A percentile compares a stretch with the other conserved stretches of the same genome.
Conservation (phyloP, 768 basidiomycete species). For the Mycena indigotica region DNA sequence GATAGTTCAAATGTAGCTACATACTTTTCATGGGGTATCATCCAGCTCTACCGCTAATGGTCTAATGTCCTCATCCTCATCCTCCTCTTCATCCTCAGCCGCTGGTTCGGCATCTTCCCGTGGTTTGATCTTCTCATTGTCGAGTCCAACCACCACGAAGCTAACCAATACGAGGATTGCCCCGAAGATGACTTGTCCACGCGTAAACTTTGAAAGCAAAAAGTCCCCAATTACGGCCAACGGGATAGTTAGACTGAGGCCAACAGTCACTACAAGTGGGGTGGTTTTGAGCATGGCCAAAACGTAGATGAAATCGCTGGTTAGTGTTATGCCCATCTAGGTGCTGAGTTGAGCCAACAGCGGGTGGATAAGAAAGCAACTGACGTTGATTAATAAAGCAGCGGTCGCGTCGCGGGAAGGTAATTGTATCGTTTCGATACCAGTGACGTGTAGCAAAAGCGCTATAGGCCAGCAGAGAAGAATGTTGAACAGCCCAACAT, state of each 20-base stretch:
- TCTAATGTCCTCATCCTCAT: constrained; percentile 2
- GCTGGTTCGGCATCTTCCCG: constrained; percentile 18
- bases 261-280: constrained; percentile 89
- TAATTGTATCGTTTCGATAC: constrained; percentile 72
- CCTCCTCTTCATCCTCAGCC: not conserved
- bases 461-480: constrained; percentile 76
- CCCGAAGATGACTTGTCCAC: constrained; percentile 66
- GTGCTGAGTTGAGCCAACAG: not conserved
- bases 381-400: constrained; percentile 59
- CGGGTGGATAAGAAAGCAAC: constrained; percentile 9
- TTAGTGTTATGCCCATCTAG: constrained; percentile 84
- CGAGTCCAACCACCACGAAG: constrained; percentile 74
- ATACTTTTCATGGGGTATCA: not conserved
- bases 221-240: constrained; percentile 85
- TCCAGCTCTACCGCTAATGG: constrained; percentile 5
- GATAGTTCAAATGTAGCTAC: not conserved
- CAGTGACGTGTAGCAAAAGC: constrained; percentile 71
- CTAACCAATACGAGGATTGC: constrained; percentile 74
- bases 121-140: constrained; percentile 38
- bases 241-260: constrained; percentile 91
- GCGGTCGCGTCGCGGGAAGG: constrained; percentile 54
- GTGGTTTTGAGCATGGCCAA: constrained; percentile 96
- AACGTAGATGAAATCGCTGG: constrained; percentile 85
- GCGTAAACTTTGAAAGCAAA: constrained; percentile 58
- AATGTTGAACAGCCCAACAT: constrained; percentile 80